Percentiles rank a stretch among this genome's conserved stretches.
phyloP scores from a whole-genome alignment of 371 early-diverging fungal species.

The Lichtheimia corymbifera region DNA sequence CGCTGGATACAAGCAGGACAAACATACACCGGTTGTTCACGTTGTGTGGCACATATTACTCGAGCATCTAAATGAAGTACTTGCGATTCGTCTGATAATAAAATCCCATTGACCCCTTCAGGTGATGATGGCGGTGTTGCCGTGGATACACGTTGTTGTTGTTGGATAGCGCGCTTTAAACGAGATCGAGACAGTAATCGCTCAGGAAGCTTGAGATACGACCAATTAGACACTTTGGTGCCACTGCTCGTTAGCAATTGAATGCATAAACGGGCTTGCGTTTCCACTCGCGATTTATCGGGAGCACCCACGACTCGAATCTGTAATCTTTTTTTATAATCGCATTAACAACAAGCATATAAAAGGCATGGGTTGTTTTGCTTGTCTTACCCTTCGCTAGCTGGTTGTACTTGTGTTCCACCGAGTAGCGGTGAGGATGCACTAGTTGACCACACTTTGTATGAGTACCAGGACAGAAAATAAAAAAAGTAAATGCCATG shows the following conservation, averaged over 20 bases:
- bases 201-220: conserved; percentile 73
- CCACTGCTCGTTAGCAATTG: conserved; percentile 65
- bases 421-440: no score
- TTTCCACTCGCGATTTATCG: conserved; percentile 85
- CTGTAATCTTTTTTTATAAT: conserved; percentile 29
- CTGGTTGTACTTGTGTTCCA: no score
- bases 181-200: conserved; percentile 66
- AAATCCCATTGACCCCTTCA: conserved; percentile 15
- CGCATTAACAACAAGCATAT: no score
- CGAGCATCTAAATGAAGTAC: conserved; percentile 70
- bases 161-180: conserved; percentile 25
- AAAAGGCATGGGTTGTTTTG: no score
- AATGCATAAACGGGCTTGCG: conserved; percentile 80
- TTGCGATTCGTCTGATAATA: conserved; percentile 29
- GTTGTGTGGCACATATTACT: conserved; percentile 84
- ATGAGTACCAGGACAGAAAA: no score
- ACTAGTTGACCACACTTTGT: no score
- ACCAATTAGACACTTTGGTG: conserved; percentile 67
- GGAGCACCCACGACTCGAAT: conserved; percentile 75
- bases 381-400: no score
- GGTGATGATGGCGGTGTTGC: conserved; percentile 11
- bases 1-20: conserved; percentile 86
- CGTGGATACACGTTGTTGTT: conserved; percentile 44
- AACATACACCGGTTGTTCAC: conserved; percentile 67
- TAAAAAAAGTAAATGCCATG: no score